These are phyloP conservation scores for Trichopus zeylanicus DNA, from an alignment of 116 monocot genomes.

Conservation along the genomic window DNA sequence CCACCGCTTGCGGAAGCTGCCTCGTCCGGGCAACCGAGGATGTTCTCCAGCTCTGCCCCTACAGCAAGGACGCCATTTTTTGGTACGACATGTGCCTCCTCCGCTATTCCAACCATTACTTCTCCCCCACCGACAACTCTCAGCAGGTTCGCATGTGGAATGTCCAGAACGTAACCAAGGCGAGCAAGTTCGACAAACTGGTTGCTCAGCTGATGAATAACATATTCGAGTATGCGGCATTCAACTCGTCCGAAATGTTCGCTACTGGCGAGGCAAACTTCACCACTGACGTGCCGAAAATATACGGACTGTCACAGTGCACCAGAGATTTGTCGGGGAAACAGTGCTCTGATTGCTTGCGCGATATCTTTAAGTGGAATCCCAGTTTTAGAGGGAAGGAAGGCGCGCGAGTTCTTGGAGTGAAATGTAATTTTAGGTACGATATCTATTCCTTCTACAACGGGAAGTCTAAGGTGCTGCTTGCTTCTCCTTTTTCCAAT, in stretches of 20 bases:
- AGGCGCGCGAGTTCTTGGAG: not conserved
- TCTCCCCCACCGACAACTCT: not conserved
- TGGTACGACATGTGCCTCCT: slow-evolving; percentile 12
- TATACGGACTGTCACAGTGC: slow-evolving; percentile 18
- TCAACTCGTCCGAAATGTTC: slow-evolving; percentile 5
- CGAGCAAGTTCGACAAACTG: not conserved
- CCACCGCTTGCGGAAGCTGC: slow-evolving; percentile 9
- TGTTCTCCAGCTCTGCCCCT: slow-evolving; percentile 3
- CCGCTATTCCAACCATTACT: slow-evolving; percentile 5
- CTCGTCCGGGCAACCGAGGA: slow-evolving; percentile 5
- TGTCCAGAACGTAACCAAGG: not conserved
- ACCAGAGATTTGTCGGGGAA: slow-evolving; percentile 3
- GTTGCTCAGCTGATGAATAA: not conserved
- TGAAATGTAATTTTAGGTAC: slow-evolving; percentile 8
- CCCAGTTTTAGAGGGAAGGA: not conserved
- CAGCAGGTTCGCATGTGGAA: not conserved
- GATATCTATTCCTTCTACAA: not conserved
- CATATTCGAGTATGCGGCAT: not conserved
- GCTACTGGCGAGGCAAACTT: slow-evolving; percentile 5
- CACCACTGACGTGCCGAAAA: not conserved
- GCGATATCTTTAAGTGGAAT: not conserved
- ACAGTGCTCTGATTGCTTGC: slow-evolving; percentile 7
- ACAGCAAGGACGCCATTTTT: slow-evolving; percentile 8
- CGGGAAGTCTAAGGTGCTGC: not conserved
- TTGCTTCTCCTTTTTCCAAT: not conserved